phyloP scores from a whole-genome alignment of 352 stramenopile species.

The Pythium guiyangense region DNA sequence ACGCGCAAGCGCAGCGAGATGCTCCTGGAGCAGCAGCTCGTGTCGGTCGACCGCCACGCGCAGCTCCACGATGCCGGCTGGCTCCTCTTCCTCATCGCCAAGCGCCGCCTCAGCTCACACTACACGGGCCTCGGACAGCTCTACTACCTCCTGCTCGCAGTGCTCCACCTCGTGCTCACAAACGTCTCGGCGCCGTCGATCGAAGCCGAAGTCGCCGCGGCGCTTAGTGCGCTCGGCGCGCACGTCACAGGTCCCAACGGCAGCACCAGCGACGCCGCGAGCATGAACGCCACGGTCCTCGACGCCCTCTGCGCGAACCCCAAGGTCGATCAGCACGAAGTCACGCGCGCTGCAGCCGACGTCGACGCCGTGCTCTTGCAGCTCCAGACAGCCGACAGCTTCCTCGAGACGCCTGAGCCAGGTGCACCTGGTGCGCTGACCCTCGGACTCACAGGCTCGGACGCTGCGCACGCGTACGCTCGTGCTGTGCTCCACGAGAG shows the following conservation, averaged over 20 bases:
- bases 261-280: conserved; percentile 1
- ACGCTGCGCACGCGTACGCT: conserved; percentile 10
- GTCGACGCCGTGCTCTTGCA: conserved; percentile 38
- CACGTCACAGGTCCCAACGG: not conserved
- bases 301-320: conserved; percentile 43
- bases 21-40: conserved; percentile 5
- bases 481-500: conserved; percentile 27
- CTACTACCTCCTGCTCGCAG: conserved; percentile 73
- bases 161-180: conserved; percentile 62
- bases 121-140: conserved; percentile 64
- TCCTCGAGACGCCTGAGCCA: conserved; percentile 12
- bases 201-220: conserved; percentile 74
- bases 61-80: conserved; percentile 64
- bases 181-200: conserved; percentile 39
- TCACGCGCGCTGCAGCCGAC: conserved; percentile 32
- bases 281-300: conserved; percentile 27
- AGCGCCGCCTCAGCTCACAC: conserved; percentile 30
- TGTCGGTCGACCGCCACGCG: conserved; percentile 15
- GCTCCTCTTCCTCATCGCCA: conserved; percentile 69
- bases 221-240: conserved; percentile 64
- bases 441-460: not conserved
- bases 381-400: conserved; percentile 21
- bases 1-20: conserved; percentile 14
- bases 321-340: conserved; percentile 39
- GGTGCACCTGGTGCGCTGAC: not conserved